Conservation (phyloP, 805 yeast species). For the Kodamaea lidongshanica region DNA sequence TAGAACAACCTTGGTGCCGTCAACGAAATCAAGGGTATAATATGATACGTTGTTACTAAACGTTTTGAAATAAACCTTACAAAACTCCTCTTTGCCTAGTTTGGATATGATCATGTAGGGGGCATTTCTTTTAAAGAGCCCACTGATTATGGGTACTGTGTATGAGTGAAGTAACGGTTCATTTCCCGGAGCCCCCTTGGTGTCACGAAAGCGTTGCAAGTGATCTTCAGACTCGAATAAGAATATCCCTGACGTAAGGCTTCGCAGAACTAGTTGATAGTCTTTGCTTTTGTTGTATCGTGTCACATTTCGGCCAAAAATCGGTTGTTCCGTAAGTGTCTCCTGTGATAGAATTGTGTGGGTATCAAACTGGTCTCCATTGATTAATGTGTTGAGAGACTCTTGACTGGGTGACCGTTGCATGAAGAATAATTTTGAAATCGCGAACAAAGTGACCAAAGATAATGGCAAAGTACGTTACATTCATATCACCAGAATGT, state of each 20-base stretch:
- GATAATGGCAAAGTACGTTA: no score
- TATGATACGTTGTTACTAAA: slow-evolving; percentile 23
- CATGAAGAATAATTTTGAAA: no score
- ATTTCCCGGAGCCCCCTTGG: slow-evolving; percentile 7
- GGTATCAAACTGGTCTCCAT: slow-evolving; percentile 4
- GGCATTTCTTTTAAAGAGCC: slow-evolving; percentile 23
- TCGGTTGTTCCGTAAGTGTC: slow-evolving; percentile 13
- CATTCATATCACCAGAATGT: no score
- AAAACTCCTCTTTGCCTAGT: slow-evolving; percentile 14
- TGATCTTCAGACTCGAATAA: slow-evolving; percentile 11
- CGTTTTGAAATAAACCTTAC: slow-evolving; percentile 26
- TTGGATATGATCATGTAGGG: slow-evolving; percentile 22
- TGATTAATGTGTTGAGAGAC: slow-evolving; percentile 7
- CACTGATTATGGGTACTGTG: slow-evolving; percentile 16
- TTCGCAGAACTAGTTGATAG: slow-evolving; percentile 16
- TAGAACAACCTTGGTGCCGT: slow-evolving; percentile 15
- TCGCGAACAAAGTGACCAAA: no score
- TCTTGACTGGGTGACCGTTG: slow-evolving; percentile 7
- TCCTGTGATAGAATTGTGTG: slow-evolving; percentile 14
- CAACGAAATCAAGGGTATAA: slow-evolving; percentile 20
- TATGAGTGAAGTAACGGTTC: slow-evolving; percentile 17
- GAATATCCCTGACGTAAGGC: slow-evolving; percentile 16
- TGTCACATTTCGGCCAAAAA: slow-evolving; percentile 12
- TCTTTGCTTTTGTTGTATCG: slow-evolving; percentile 9
- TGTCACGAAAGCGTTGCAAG: no score